phyloP scores from a whole-genome alignment of 768 basidiomycete species.

The Tephrocybe sp. region DNA sequence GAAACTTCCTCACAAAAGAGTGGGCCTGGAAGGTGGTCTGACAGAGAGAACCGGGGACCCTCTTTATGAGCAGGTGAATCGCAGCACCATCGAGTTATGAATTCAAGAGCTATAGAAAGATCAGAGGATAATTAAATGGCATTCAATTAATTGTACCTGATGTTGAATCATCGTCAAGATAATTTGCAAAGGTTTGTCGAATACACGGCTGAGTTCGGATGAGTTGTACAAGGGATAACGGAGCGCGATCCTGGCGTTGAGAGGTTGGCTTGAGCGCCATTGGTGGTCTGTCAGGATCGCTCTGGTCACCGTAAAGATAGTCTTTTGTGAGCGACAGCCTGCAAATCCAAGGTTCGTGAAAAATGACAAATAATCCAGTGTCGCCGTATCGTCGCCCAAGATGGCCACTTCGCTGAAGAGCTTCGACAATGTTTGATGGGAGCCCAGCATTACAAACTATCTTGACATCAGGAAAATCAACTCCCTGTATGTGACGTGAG shows the following conservation, averaged over 20 bases:
- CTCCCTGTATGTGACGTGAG: slow-evolving; percentile 12
- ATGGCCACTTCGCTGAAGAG: slow-evolving; percentile 18
- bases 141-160: too few species aligned
- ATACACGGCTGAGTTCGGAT: slow-evolving; percentile 5
- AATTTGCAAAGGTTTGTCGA: background rate
- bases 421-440: slow-evolving; percentile 13
- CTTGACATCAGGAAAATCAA: slow-evolving; percentile 21
- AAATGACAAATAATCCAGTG: slow-evolving; percentile 12
- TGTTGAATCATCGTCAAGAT: slow-evolving; percentile 3
- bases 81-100: too few species aligned
- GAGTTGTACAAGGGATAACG: slow-evolving; percentile 7
- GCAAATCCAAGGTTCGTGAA: background rate
- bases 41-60: too few species aligned
- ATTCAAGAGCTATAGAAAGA: too few species aligned
- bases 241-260: background rate
- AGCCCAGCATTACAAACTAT: slow-evolving; percentile 20
- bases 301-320: background rate
- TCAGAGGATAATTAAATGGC: too few species aligned
- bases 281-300: slow-evolving; percentile 4
- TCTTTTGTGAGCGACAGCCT: too few species aligned
- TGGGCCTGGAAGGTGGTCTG: too few species aligned
- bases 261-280: background rate
- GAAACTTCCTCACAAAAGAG: too few species aligned
- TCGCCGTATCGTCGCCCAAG: slow-evolving; percentile 8
- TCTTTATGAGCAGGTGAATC: too few species aligned